These are phyloP conservation scores for Cercospora brassicicola DNA, from an alignment of 2,329 filamentous ascomycete genomes.

Conservation along the genomic window DNA sequence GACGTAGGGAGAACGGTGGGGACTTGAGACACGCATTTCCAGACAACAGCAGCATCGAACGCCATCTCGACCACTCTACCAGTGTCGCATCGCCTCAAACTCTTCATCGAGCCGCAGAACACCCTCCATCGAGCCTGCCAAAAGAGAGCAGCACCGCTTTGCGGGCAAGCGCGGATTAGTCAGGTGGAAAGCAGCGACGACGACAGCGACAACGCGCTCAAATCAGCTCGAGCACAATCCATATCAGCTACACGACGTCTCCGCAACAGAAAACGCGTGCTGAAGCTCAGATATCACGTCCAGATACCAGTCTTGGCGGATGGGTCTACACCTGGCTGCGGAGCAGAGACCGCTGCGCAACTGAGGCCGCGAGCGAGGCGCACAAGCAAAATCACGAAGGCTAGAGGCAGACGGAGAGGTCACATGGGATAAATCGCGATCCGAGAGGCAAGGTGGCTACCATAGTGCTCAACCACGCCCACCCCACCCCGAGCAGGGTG, in stretches of 20 bases:
- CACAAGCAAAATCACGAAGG: constrained; percentile 4
- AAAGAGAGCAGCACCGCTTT: constrained; percentile 9
- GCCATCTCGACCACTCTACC: constrained; percentile 17
- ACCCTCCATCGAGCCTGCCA: constrained; percentile 4
- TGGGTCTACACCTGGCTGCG: constrained; percentile 9
- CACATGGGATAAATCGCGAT: constrained; percentile 25
- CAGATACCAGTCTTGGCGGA: constrained; percentile 20
- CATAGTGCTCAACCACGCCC: constrained; percentile 35
- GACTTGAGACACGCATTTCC: constrained; percentile 13
- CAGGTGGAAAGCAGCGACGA: constrained; percentile 16
- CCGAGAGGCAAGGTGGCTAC: constrained; percentile 37
- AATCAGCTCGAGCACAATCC: constrained; percentile 1
- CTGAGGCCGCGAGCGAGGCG: constrained; percentile 6
- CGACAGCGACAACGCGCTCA: constrained; percentile 19
- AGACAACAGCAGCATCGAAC: constrained; percentile 4
- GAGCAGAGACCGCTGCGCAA: constrained; percentile 14
- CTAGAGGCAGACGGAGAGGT: constrained; percentile 2
- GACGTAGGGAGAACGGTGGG: constrained; percentile 11
- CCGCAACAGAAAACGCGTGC: constrained; percentile 21
- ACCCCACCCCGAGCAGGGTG: constrained; percentile 37
- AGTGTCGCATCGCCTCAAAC: constrained; percentile 21
- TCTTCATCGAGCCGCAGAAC: constrained; percentile 22
- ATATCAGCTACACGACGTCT: constrained; percentile 5
- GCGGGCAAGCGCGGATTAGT: constrained; percentile 21
- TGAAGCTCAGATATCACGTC: constrained; percentile 21